Conservation (phyloP, 768 basidiomycete genomes). For the Suillus paluster region DNA sequence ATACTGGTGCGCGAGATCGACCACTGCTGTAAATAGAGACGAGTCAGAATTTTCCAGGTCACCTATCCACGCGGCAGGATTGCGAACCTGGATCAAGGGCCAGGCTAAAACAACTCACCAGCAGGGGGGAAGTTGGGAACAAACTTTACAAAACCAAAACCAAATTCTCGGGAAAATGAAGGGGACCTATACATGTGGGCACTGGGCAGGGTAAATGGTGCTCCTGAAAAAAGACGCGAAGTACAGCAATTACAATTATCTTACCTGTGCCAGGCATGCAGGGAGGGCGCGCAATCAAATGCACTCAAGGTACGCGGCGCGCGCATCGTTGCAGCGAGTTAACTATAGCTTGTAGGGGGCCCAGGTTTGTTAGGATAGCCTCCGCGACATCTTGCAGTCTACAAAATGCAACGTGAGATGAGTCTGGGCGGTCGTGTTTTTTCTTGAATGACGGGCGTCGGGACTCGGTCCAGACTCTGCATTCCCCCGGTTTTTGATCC, state of each 20-base stretch:
- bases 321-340: conserved; percentile 61
- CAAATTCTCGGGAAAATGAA: conserved; percentile 88
- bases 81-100: conserved; percentile 43
- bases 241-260: conserved; percentile 89
- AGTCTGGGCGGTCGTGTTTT: conserved; percentile 21
- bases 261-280: conserved; percentile 99
- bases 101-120: conserved; percentile 53
- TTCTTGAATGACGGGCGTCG: conserved; percentile 64
- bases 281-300: conserved; percentile 85
- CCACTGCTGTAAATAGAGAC: conserved; percentile 88
- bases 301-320: conserved; percentile 68
- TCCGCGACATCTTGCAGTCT: conserved; percentile 28
- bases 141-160: conserved; percentile 74
- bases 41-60: conserved; percentile 88
- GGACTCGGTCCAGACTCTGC: conserved; percentile 15
- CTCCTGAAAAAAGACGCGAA: conserved; percentile 57
- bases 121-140: conserved; percentile 90
- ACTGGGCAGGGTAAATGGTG: conserved; percentile 76
- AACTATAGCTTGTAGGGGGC: conserved; percentile 66
- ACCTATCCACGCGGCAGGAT: conserved; percentile 72
- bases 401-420: too few relatives aligned
- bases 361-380: conserved; percentile 34
- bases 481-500: too few relatives aligned
- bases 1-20: conserved; percentile 88
- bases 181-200: conserved; percentile 91